Evolutionary conservation across 306 rosid species (phyloP), one percentile per base, ranked within the genome.

Genomic region (Cucurbita maxima): DNA sequence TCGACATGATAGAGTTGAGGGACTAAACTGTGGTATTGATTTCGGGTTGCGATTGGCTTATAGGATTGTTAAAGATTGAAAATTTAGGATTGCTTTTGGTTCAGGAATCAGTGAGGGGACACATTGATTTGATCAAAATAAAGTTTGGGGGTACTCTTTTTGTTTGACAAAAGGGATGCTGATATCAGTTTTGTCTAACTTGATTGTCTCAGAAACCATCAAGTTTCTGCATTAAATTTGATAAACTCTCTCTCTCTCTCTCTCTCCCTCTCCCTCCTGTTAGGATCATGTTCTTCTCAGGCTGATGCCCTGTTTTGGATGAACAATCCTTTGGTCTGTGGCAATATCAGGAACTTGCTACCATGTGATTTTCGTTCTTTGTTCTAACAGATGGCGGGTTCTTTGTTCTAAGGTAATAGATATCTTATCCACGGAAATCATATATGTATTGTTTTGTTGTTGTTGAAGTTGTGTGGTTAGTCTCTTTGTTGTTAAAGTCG

Each of bases 171-270:
- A 68, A 47, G 73, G n/a, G 73, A 63, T 38, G 40, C 57, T 45
- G 73, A 68, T 41, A 68, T 67, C 54, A 66, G 53, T 66, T 66
- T 66, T 66, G 72, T 66, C 22, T 43, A 19, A 19, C 70, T 66
- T 66, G 54, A n/a, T 66, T 44, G 54, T 66, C 72, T 44, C n/a
- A 19, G 4, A 66, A 43, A 66, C 72, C 34, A 41, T 64, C 8
- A 61, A 61, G 10, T 38, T 61, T 61, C 8, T 62, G 47, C 50
- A 37, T 14, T 62, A 50, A 9, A 38, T 62, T 61, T 43, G 55
- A 20, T 66, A 66, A 30, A 30, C 11, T 44, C 2, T 3, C 50
- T 20, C 3, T 30, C 66, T 22, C 25, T 3, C 3, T 30, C 11
- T 30, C 16, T 30, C 66, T 22, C 25, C 1, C 3, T 30, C 11